Evolutionary conservation across 768 basidiomycete species (phyloP).

Genomic region (Lactarius hengduanensis): DNA sequence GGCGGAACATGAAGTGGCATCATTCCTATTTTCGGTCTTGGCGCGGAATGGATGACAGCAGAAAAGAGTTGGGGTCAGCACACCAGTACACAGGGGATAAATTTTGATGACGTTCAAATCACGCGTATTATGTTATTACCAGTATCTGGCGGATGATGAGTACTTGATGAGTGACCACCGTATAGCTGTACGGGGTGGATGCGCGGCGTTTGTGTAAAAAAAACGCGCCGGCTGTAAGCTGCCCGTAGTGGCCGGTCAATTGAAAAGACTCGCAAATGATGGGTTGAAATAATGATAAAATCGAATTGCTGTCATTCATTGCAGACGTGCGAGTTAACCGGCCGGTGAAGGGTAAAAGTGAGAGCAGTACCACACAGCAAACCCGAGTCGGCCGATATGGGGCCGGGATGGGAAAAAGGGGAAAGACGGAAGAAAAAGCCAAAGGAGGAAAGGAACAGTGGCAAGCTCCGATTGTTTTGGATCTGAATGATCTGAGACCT

Average conservation of each 20-base stretch:
- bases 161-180: not conserved
- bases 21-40: not conserved
- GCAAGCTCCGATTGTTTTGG: constrained; percentile 18
- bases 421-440: not conserved
- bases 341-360: not conserved
- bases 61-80: not conserved
- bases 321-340: too few relatives aligned
- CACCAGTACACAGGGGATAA: not conserved
- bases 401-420: constrained; percentile 8
- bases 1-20: not conserved
- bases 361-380: not conserved
- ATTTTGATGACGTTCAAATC: constrained; percentile 18
- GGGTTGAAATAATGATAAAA: not conserved
- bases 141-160: not conserved
- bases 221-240: constrained; percentile 2
- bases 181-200: not conserved
- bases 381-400: not conserved
- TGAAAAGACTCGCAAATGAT: not conserved
- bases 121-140: constrained; percentile 6
- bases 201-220: constrained; percentile 14
- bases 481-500: constrained; percentile 11
- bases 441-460: not conserved
- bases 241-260: not conserved
- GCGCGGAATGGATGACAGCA: constrained; percentile 6
- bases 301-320: too few relatives aligned